Conservation (phyloP, 805 yeast species). For the Hanseniaspora occidentalis region DNA sequence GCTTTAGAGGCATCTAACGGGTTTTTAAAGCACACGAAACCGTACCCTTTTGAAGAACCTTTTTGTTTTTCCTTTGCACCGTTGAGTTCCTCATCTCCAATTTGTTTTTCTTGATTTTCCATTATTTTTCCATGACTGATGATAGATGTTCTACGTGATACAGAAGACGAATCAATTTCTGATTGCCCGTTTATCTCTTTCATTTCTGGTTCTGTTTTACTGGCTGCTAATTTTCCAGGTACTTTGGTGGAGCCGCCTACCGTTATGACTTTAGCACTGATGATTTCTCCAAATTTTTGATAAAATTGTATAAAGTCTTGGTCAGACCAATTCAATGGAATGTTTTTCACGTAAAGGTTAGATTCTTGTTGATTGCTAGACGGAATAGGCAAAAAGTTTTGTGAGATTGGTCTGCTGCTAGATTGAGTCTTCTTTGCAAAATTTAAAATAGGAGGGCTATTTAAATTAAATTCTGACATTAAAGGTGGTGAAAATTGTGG, state of each 20-base stretch:
- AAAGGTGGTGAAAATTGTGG: too few relatives aligned
- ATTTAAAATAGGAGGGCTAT: too few relatives aligned
- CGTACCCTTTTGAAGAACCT: constrained; percentile 55
- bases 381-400: constrained; percentile 20
- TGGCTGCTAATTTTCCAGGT: constrained; percentile 1
- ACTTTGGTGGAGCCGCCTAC: constrained; percentile 22
- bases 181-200: background rate
- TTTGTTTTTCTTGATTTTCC: constrained; percentile 1
- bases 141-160: too few relatives aligned
- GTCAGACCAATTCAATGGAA: constrained; percentile 45
- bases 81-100: constrained; percentile 5
- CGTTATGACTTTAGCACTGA: constrained; percentile 45
- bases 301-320: constrained; percentile 35
- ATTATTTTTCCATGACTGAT: background rate
- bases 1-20: constrained; percentile 61
- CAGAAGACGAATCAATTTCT: too few relatives aligned
- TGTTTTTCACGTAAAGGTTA: constrained; percentile 57
- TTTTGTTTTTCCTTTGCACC: constrained; percentile 4
- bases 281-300: constrained; percentile 35
- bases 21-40: constrained; percentile 63
- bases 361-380: constrained; percentile 46
- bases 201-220: background rate
- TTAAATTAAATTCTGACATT: too few relatives aligned
- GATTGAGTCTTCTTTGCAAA: background rate
- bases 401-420: background rate